Base-by-base conservation (phyloP, 352 stramenopile genomes). In the Aphanomyces cochlioides region DNA sequence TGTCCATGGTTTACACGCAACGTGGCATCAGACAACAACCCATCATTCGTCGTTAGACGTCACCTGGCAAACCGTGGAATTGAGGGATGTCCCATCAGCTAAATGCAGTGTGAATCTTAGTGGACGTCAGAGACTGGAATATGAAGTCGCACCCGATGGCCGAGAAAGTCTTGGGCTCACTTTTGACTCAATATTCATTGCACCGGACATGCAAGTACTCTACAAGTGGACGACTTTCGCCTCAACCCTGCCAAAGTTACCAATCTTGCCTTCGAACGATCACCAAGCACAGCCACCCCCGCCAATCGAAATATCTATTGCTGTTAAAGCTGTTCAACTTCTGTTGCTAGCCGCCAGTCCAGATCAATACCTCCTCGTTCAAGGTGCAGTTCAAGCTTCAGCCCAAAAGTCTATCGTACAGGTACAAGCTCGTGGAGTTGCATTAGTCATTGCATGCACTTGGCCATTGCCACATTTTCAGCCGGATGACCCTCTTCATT, bases 1-100 rank as follows among this genome's bases (percentile, higher is more conserved):
- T 15, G 8, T 67, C 12, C 12, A 67, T 19, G 37, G 38, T 21
- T 12, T 67, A 41, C 60, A 67, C 12, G 41, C 58, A 41, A 56
- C 60, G 7, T 7, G 17, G 41, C 60, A 67, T 36, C 38, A 47
- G 15, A 7, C 10, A 40, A 15, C 36, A 10, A 47, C 41, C 3
- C 47, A 8, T 60, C 21, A n/a, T 7, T 57, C 28, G 10, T 12
- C 17, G 7, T 15, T 53, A 19, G 50, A 58, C 50, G 17, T 58
- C 17, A 58, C 50, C 17, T 58, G 50, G 50, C 50, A 58, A 28
- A 36, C 13, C n/a, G 13, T 53, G 13, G 45, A 53, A 19, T 19
- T 53, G 45, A 19, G 1, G n/a, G 45, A 53, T 53, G 45, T 28
- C 45, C 45, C 45, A 53, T 19, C 50, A 58, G 17, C 17, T 19